Conservation (phyloP, 2,329 filamentous ascomycete genomes). For the Monosporascus sp. region DNA sequence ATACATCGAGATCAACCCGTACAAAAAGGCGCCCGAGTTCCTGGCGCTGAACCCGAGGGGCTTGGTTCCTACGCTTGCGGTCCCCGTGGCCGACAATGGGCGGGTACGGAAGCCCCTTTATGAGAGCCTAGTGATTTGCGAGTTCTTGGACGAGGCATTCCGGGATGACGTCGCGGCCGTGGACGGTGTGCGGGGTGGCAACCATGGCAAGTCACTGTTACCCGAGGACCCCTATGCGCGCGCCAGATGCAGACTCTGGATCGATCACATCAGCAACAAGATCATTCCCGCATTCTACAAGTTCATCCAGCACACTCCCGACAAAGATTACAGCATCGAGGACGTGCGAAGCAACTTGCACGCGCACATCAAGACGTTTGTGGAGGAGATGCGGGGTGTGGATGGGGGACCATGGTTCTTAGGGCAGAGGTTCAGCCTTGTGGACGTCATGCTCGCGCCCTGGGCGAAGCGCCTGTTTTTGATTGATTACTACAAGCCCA, state of each 20-base stretch:
- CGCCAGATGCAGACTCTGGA: slow-evolving; percentile 66
- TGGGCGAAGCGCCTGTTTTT: slow-evolving; percentile 70
- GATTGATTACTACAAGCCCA: slow-evolving; percentile 68
- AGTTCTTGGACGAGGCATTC: slow-evolving; percentile 72
- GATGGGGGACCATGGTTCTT: slow-evolving; percentile 60
- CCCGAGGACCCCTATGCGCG: slow-evolving; percentile 58
- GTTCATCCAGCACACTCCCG: slow-evolving; percentile 49
- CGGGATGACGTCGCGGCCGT: slow-evolving; percentile 31
- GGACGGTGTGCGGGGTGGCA: slow-evolving; percentile 9
- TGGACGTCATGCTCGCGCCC: slow-evolving; percentile 67
- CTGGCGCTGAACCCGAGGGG: slow-evolving; percentile 69
- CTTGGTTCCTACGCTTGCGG: slow-evolving; percentile 64
- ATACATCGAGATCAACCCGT: slow-evolving; percentile 74
- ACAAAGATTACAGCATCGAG: slow-evolving; percentile 43
- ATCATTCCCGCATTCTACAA: slow-evolving; percentile 68
- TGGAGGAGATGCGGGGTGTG: slow-evolving; percentile 51
- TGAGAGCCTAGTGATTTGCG: slow-evolving; percentile 67
- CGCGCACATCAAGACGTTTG: slow-evolving; percentile 53
- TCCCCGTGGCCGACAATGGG: slow-evolving; percentile 29
- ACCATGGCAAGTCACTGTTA: slow-evolving; percentile 45
- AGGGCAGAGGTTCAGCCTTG: slow-evolving; percentile 56
- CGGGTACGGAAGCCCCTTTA: slow-evolving; percentile 54
- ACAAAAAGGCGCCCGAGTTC: slow-evolving; percentile 64
- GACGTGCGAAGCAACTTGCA: slow-evolving; percentile 55
- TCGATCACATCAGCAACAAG: slow-evolving; percentile 62